These are phyloP conservation scores for Tremellales sp. DNA, from an alignment of 1,284 basidiomycete genomes.

Conservation along the genomic window DNA sequence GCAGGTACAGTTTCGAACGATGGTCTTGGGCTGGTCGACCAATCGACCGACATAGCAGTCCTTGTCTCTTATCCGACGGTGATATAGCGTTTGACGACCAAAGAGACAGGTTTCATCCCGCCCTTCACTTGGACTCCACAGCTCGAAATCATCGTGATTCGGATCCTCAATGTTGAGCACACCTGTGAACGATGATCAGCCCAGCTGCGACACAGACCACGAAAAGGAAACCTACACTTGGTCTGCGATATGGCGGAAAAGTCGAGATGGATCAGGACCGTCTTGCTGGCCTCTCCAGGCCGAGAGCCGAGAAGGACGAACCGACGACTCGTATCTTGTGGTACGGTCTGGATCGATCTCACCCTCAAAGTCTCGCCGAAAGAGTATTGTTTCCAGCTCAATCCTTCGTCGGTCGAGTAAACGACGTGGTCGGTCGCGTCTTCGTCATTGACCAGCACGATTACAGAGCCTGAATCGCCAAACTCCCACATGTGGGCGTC, in stretches of 20 bases:
- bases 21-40: constrained; percentile 54
- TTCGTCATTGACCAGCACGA: constrained; percentile 93
- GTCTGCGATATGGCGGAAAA: constrained; percentile 71
- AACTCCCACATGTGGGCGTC: constrained; percentile 98
- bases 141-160: constrained; percentile 81
- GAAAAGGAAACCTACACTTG: constrained; percentile 71
- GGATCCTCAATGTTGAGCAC: constrained; percentile 65
- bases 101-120: constrained; percentile 75
- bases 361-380: constrained; percentile 79
- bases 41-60: constrained; percentile 77
- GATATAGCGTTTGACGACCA: constrained; percentile 80
- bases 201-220: no score
- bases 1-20: constrained; percentile 72
- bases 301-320: constrained; percentile 80
- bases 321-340: constrained; percentile 80
- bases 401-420: constrained; percentile 84
- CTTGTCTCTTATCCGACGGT: constrained; percentile 72
- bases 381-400: constrained; percentile 79
- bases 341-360: constrained; percentile 77
- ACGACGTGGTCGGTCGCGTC: constrained; percentile 82
- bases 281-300: constrained; percentile 53
- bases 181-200: constrained; percentile 53
- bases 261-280: constrained; percentile 80
- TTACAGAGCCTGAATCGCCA: constrained; percentile 90
- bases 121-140: constrained; percentile 87